These are phyloP conservation scores for Venturiaceae sp. DNA, from an alignment of 2,329 filamentous ascomycete genomes.

Conservation along the genomic window DNA sequence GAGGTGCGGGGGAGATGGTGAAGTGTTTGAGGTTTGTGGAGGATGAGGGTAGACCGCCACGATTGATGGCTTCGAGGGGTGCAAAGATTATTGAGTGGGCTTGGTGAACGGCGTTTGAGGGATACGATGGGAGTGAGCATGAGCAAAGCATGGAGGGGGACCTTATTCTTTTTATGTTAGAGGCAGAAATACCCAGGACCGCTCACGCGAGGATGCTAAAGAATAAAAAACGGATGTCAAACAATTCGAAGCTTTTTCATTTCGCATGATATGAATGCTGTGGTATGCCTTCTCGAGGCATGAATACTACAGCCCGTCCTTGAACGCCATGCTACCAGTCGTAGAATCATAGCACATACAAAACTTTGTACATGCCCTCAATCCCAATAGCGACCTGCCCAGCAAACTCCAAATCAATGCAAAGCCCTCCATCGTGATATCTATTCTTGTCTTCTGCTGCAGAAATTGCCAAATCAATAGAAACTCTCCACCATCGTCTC, in stretches of 20 bases:
- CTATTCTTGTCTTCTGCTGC: neutral
- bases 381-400: neutral
- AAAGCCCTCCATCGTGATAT: neutral
- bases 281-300: neutral
- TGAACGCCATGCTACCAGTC: neutral
- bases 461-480: slow-evolving; percentile 54
- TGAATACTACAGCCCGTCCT: neutral
- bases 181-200: neutral
- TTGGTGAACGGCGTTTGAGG: neutral
- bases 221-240: neutral
- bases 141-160: neutral
- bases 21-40: slow-evolving; percentile 21
- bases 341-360: neutral
- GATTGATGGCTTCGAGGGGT: slow-evolving; percentile 8
- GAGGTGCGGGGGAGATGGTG: slow-evolving; percentile 12
- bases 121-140: neutral
- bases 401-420: neutral
- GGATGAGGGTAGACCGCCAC: slow-evolving; percentile 12
- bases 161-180: too few relatives aligned
- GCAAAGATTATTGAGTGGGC: neutral
- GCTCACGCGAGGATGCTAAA: neutral
- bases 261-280: neutral
- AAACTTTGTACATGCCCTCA: neutral
- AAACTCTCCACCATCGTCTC: slow-evolving; percentile 99
- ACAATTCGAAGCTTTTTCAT: neutral